Evolutionary conservation across 148 eudicot genomes (phyloP).

Genomic region (Spergularia bocconei): DNA sequence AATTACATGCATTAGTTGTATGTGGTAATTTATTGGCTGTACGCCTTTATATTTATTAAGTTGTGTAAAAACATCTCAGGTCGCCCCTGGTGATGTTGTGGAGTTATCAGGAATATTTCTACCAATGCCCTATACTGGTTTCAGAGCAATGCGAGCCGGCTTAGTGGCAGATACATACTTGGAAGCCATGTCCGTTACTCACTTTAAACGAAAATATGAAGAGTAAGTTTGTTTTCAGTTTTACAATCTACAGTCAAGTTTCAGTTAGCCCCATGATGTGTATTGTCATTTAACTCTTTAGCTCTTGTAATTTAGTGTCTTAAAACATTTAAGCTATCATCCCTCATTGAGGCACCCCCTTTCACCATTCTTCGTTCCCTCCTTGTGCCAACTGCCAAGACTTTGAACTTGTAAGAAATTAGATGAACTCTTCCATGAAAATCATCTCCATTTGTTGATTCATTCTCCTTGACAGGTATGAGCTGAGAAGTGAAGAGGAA

Average conservation of each 20-base stretch:
- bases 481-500: slow-evolving; percentile 86
- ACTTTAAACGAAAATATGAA: slow-evolving; percentile 96
- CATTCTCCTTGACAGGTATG: slow-evolving; percentile 52
- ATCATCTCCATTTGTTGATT: not conserved
- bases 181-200: slow-evolving; percentile 95
- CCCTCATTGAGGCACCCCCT: no score
- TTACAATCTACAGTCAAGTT: not conserved
- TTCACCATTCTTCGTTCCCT: not conserved
- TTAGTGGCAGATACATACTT: slow-evolving; percentile 97
- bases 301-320: not conserved
- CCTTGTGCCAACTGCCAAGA: slow-evolving; percentile 9
- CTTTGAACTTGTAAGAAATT: not conserved
- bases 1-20: not conserved
- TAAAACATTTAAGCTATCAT: not conserved
- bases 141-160: slow-evolving; percentile 98
- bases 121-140: slow-evolving; percentile 96
- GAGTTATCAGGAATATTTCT: slow-evolving; percentile 94
- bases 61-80: slow-evolving; percentile 39
- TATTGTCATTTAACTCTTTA: not conserved
- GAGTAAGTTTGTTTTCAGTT: slow-evolving; percentile 59
- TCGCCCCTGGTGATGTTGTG: slow-evolving; percentile 93
- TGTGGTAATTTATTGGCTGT: not conserved
- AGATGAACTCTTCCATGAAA: not conserved
- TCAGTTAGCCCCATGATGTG: not conserved
- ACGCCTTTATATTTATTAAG: not conserved